Conservation (phyloP, 108 stramenopile species). For the Skeletonema grethae region DNA sequence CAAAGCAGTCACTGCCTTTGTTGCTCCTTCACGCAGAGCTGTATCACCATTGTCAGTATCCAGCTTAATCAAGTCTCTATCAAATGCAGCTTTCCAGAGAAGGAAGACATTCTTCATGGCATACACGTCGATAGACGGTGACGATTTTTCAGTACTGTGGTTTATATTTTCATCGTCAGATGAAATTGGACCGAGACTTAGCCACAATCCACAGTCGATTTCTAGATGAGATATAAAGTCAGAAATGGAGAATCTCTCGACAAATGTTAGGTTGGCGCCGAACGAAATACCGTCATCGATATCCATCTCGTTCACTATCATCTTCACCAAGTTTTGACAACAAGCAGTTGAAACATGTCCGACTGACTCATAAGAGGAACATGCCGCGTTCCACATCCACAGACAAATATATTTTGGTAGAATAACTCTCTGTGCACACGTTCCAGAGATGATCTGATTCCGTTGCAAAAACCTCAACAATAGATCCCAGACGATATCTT, state of each 20-base stretch:
- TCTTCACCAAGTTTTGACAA: conserved; percentile 24
- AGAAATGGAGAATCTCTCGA: conserved; percentile 27
- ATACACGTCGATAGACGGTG: conserved; percentile 12
- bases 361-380: conserved; percentile 17
- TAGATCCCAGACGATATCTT: conserved; percentile 12
- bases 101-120: conserved; percentile 30
- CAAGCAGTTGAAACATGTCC: conserved; percentile 8
- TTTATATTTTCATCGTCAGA: conserved; percentile 15
- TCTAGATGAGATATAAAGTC: conserved; percentile 30
- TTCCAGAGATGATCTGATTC: conserved; percentile 26
- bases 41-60: conserved; percentile 1
- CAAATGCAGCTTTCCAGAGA: conserved; percentile 28
- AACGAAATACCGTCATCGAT: conserved; percentile 3
- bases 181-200: conserved; percentile 6
- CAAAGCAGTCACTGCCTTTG: conserved; percentile 30
- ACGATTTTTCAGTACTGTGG: conserved; percentile 12
- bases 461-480: conserved; percentile 17
- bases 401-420: conserved; percentile 30
- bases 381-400: conserved; percentile 47
- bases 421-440: conserved; percentile 6
- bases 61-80: conserved; percentile 20
- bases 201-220: conserved; percentile 42
- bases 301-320: conserved; percentile 15
- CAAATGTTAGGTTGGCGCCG: conserved; percentile 9
- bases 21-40: conserved; percentile 28